Conservation (phyloP, 768 basidiomycete species). For the Sporobolomyces phaffii region DNA sequence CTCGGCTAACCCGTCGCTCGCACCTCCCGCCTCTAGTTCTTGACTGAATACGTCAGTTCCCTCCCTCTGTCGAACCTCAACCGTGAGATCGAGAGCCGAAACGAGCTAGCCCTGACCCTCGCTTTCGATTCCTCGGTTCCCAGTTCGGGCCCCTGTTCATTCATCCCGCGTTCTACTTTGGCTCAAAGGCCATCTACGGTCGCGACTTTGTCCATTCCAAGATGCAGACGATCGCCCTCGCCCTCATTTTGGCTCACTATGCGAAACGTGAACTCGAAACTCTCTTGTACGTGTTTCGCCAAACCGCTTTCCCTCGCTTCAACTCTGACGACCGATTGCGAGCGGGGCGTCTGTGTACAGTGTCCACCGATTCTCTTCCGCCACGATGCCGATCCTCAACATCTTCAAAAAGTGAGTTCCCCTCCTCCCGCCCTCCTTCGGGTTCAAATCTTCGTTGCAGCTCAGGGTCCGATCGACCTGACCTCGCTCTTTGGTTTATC, state of each 20-base stretch:
- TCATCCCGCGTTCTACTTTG: conserved; percentile 74
- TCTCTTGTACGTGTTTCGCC: conserved; percentile 62
- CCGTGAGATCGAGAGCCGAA: no score
- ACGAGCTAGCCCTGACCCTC: no score
- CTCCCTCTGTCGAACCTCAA: no score
- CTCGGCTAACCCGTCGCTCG: not conserved
- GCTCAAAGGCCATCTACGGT: conserved; percentile 64
- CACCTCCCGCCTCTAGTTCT: conserved; percentile 50
- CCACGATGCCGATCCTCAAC: conserved; percentile 80
- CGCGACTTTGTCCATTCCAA: conserved; percentile 63
- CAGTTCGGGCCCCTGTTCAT: conserved; percentile 82
- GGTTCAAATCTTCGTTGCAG: not conserved
- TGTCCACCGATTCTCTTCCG: conserved; percentile 90
- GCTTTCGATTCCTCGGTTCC: not conserved
- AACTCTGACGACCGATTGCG: not conserved
- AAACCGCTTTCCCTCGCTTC: not conserved
- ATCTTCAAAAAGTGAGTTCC: conserved; percentile 89
- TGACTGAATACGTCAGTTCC: conserved; percentile 83
- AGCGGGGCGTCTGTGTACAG: conserved; percentile 52
- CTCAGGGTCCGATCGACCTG: no score
- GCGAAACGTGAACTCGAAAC: conserved; percentile 89
- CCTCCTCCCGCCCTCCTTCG: not conserved
- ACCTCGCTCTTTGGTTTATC: no score
- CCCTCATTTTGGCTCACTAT: conserved; percentile 77
- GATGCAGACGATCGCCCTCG: conserved; percentile 71